Base-by-base conservation (phyloP, 2,329 filamentous ascomycete species). In the Phaeosphaeriaceae sp. region DNA sequence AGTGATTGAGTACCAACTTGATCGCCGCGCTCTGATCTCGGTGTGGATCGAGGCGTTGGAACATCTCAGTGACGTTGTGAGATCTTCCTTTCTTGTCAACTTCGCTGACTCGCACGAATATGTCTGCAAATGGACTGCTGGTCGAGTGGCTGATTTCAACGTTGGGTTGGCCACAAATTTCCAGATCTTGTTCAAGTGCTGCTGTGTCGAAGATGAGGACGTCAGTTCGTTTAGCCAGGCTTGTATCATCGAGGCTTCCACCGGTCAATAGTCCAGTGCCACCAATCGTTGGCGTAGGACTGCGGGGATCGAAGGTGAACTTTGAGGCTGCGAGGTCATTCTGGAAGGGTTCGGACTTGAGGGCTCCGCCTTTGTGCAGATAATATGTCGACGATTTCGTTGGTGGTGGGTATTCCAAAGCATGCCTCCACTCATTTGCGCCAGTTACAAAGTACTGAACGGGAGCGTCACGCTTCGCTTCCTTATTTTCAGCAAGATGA, bases 391-490 rank as follows among this genome's bases (percentile, higher is more conserved):
- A 33, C 27, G 48, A 2, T 17, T 7, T 21, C 1, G 61, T 60
- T 1, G 31, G 44, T 11, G 63, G 53, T n/a, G 65, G 61, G 13
- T 42, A 68, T 21, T 52, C 47, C 11, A 15, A 9, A 5, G 40
- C 41, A 21, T 47, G 22, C 19, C 56, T 48, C 65, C 65, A 67
- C 45, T 61, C 55, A n/a, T 62, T 20, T 13, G 55, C 60, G 3
- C 65, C 60, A 31, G 65, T 65, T 5, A 63, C 60, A 40, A 55
- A 65, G 45, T 67, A 67, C 33, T 65, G 44, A 1, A 65, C 49
- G 1, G 51, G 15, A 6, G 42, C 17, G 15, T 53, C 25, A 15
- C 55, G 13, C 17, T 33, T 22, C 1, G 4, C 33, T 36, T 53
- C 20, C 20, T 3, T 21, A 19, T 31, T 13, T 19, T 40, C 33